Evolutionary conservation across 805 yeast genomes (phyloP).

Genomic region (Blastobotrys chiropterorum): DNA sequence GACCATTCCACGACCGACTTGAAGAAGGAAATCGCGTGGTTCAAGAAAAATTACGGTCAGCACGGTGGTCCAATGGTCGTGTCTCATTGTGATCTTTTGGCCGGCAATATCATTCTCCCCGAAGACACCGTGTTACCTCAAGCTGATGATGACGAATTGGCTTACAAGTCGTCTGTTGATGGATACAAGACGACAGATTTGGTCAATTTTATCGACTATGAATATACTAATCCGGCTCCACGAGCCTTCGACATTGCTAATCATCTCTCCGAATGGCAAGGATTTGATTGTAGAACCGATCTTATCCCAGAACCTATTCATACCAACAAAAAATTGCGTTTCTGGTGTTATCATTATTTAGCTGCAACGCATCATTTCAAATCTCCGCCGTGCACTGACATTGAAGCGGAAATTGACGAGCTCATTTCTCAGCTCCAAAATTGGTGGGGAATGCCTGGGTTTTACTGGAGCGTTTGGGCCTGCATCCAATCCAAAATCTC

Average conservation of each 20-base stretch:
- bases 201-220: constrained; percentile 75
- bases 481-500: constrained; percentile 66
- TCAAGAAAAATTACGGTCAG: constrained; percentile 35
- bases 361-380: constrained; percentile 23
- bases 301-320: constrained; percentile 50
- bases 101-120: constrained; percentile 69
- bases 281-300: constrained; percentile 60
- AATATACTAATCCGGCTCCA: constrained; percentile 85
- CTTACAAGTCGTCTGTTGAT: not conserved
- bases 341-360: constrained; percentile 58
- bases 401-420: constrained; percentile 28
- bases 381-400: constrained; percentile 2
- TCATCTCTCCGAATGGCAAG: constrained; percentile 95
- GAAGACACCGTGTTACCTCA: constrained; percentile 26
- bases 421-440: constrained; percentile 51
- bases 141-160: not conserved
- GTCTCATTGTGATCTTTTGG: constrained; percentile 64
- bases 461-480: constrained; percentile 83
- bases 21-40: constrained; percentile 50
- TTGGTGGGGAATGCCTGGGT: constrained; percentile 75
- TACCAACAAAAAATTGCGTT: constrained; percentile 39
- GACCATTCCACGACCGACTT: constrained; percentile 37
- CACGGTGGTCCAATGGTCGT: constrained; percentile 50
- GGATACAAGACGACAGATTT: too few relatives aligned
- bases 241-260: constrained; percentile 90